Base-by-base conservation (phyloP, 352 stramenopile genomes). In the Phytopythium boreale region DNA sequence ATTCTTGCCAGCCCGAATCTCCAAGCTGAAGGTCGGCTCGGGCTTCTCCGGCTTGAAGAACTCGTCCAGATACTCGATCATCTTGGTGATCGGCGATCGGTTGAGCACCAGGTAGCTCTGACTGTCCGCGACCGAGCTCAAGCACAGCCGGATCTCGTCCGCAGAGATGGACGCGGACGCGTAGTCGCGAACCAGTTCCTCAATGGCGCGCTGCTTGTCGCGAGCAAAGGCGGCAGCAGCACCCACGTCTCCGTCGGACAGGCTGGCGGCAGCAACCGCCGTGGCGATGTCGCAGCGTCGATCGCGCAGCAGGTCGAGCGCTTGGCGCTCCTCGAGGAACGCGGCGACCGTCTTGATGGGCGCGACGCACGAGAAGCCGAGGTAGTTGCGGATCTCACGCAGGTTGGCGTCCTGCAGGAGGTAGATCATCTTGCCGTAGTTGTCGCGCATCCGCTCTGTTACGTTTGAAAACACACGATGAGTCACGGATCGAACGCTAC, bases 91-190 rank as follows among this genome's bases (percentile, higher is more conserved):
- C 57, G 97, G 80, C 61, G 79, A 98, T 53, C 99, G 72, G 72
- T 98, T 90, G 8, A 76, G 80, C 22, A 61, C 77, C 46, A 92
- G 98, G 56, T 96, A 98, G 70, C 98, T 97, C 37, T 47, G 89
- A 77, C 98, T 99, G 76, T 99, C 96, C 22, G 90, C 91, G 64
- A 99, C 98, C 50, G 88, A 98, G 74, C 98, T 98, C 10, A 99
- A 80, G 67, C 96, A 98, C 60, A 88, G 68, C 75, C 69, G 69
- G 53, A 92, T 87, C 43, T 88, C 79, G 20, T 87, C 78, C 51
- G 69, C 68, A 8, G 78, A 76, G 41, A 90, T 59, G 15, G 68
- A 77, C 12, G 62, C 64, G 15, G 73, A 81, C 59, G 73, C 61
- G 69, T 90, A 86, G 47, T 86, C 74, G 36, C 71, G 67, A 51